Base-by-base conservation (phyloP, 306 rosid species). In the Lablab purpureus region DNA sequence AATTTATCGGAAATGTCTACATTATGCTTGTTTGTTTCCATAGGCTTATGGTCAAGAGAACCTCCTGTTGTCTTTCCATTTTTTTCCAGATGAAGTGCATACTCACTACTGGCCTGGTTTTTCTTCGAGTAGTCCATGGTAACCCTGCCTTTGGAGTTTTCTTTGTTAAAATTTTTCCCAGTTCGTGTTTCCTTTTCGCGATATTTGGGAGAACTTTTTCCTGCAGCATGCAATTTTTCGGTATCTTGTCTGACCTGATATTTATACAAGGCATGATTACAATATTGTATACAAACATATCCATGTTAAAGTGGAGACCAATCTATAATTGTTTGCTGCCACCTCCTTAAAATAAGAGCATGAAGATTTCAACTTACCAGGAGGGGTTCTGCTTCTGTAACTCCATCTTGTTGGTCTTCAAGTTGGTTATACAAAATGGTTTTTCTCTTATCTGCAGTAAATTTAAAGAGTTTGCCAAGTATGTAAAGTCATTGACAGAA, bases 331-430 rank as follows among this genome's bases (percentile, higher is more conserved):
- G 19, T 59, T 76, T 52, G 5, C 45, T 70, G 60, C 21, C 28
- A 25, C 30, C 27, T 14, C 54, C 77, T 60, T 18, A 28, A 73
- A 59, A 18, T 28, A 60, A 40, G 73, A 68, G 60, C 37, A 68
- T 41, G 75, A 67, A 23, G 32, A 17, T 79, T 65, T 37, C 71
- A 78, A 83, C 88, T 79, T 73, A 91, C 97, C 81, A 46, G 77
- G 45, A 78, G 64, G 22, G 83, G 59, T 82, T 94, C 85, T 55
- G 81, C 78, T 67, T 80, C 96, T 40, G 79, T 45, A 66, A 40
- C 67, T 22, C 49, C 76, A 67, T 37, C 59, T 67, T 78, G 84
- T 64, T 87, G 80, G 41, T 49, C 77, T 72, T 64, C 76, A 23
- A 7, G 36, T 72, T 78, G 76, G 80, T 73, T 18, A 52, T 63